Evolutionary conservation across 2,329 filamentous ascomycete genomes (phyloP), one percentile per base, ranked within the genome.

Genomic region (Kalmusia sp.): DNA sequence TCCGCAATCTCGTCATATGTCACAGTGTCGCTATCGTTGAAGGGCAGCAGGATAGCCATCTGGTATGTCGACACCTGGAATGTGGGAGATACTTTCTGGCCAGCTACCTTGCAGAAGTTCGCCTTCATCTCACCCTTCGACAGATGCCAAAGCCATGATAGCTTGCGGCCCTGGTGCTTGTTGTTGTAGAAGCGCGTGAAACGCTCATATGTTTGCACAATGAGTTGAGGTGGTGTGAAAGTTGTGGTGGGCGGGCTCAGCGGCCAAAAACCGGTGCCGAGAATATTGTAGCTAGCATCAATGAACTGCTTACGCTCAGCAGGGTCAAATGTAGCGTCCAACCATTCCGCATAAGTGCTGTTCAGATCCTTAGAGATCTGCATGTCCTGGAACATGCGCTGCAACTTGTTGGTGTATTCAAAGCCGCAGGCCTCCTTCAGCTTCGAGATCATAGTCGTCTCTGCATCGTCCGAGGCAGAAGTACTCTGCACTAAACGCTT

Each of bases 301-400:
- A 93, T 82, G 17, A 87, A 80, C 40, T 84, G 85, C 79, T 91
- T 91, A 49, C 81, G 77, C 47, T 87, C 84, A 14, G 86, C 79
- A 38, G 83, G 84, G 54, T 86, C 85, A 34, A 91, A 82, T n/a
- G 81, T 80, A 64, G 84, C 83, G 9, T 84, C 79, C 65, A 93
- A 87, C 74, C 84, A 90, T 30, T 92, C 91, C 68, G 91, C 89
- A 81, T 96, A 99, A 25, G 89, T 88, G 41, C 85, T 84, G 76
- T 99, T 99, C 40, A 99, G 84, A 77, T 99, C 95, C 78, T 97
- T 97, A 59, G 93, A 98, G 45, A 96, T 96, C 75, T 99, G 95
- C 82, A 99, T 97, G 71, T 99, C 95, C 75, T 98, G 93, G 84
- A 98, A 99, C 95, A 99, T 99, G 70, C 96, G 92, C 79, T 98